A percentile compares a stretch with the other conserved stretches of the same genome.
Conservation (phyloP, 225 moss, liverwort and hornwort species). For the Takakia lepidozioides region DNA sequence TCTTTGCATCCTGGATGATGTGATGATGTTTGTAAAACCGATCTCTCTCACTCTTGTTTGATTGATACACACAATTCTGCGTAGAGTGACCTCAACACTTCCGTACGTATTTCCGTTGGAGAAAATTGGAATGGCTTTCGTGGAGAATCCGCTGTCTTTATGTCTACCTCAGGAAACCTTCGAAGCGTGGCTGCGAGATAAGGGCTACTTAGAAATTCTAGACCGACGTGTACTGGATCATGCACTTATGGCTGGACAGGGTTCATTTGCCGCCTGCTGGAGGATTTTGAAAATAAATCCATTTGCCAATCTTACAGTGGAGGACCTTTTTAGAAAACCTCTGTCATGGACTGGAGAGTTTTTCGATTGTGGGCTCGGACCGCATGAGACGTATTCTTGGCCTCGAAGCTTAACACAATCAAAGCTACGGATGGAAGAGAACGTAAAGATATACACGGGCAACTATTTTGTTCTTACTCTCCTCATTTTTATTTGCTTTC, state of each 20-base stretch:
- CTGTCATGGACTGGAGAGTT: slow-evolving; percentile 95
- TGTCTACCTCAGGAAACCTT: slow-evolving; percentile 73
- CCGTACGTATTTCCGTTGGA: too few species aligned
- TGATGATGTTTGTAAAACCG: too few species aligned
- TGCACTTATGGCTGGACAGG: slow-evolving; percentile 36
- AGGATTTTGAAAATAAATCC: slow-evolving; percentile 72
- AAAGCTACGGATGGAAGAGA: slow-evolving; percentile 89
- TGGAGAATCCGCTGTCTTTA: slow-evolving; percentile 80
- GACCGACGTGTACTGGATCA: slow-evolving; percentile 75
- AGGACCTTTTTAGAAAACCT: slow-evolving; percentile 75
- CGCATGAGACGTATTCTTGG: slow-evolving; percentile 72
- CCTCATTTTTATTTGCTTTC: slow-evolving; percentile 65
- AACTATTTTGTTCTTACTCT: slow-evolving; percentile 76
- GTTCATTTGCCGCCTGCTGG: slow-evolving; percentile 49
- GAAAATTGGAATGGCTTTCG: slow-evolving; percentile 91
- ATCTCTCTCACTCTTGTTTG: too few species aligned
- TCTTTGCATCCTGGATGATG: too few species aligned
- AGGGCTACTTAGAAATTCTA: slow-evolving; percentile 76
- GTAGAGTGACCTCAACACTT: too few species aligned
- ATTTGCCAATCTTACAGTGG: slow-evolving; percentile 53
- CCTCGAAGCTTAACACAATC: slow-evolving; percentile 78
- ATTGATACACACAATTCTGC: too few species aligned
- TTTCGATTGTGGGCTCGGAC: slow-evolving; percentile 91
- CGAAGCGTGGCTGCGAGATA: slow-evolving; percentile 88
- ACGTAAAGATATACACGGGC: slow-evolving; percentile 77